These are phyloP conservation scores for Phialophora tarda DNA, from an alignment of 2,329 filamentous ascomycete species.

Conservation along the genomic window DNA sequence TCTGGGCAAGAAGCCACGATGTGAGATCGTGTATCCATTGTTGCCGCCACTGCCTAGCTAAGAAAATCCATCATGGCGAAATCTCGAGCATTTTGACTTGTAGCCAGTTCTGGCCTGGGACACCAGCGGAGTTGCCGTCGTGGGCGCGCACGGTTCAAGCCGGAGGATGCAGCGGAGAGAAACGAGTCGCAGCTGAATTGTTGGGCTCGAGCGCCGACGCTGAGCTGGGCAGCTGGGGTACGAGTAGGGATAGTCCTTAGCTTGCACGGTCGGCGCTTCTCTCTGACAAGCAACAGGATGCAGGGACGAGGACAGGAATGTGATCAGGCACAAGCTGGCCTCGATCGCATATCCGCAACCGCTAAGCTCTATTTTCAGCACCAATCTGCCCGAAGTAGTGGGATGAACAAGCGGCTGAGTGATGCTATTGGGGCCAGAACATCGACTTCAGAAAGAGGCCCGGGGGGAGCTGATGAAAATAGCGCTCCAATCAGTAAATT, in stretches of 20 bases:
- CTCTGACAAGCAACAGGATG: constrained; percentile 15
- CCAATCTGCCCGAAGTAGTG: constrained; percentile 18
- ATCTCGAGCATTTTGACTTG: constrained; percentile 5
- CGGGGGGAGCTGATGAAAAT: constrained; percentile 6
- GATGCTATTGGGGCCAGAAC: constrained; percentile 20
- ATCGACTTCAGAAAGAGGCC: neutral
- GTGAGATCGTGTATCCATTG: constrained; percentile 13
- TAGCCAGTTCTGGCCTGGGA: neutral
- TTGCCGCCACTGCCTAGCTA: constrained; percentile 21
- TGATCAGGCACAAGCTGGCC: constrained; percentile 20
- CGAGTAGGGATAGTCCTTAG: constrained; percentile 11
- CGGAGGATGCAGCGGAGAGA: constrained; percentile 4
- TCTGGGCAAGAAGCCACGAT: constrained; percentile 24
- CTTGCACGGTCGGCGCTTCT: constrained; percentile 11
- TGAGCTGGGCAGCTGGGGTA: constrained; percentile 16
- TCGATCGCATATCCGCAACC: constrained; percentile 21
- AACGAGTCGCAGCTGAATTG: constrained; percentile 8
- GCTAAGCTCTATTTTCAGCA: constrained; percentile 29
- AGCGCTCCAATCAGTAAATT: constrained; percentile 1
- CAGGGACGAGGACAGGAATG: constrained; percentile 11
- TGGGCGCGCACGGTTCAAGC: neutral
- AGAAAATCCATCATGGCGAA: constrained; percentile 12
- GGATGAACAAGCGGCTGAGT: constrained; percentile 15
- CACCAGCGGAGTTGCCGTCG: constrained; percentile 15
- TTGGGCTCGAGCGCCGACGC: constrained; percentile 4